Percentiles rank a stretch among this genome's conserved stretches.
phyloP scores from a whole-genome alignment of 176 grass and related monocot species.

The Carex cristatella region DNA sequence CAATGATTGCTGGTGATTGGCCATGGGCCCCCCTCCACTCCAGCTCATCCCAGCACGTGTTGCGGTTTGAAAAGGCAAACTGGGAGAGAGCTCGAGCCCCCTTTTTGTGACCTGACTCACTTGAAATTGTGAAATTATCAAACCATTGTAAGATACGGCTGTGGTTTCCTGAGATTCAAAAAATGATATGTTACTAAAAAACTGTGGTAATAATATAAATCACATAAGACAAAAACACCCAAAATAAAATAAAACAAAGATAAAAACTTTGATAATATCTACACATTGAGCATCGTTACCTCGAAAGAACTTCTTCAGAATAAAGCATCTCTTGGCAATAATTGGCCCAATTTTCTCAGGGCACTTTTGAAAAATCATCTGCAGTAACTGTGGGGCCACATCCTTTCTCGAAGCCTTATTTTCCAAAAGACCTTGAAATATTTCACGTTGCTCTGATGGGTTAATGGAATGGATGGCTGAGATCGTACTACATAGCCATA shows the following conservation, averaged over 20 bases:
- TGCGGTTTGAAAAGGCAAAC: slow-evolving; percentile 79
- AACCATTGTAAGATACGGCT: slow-evolving; percentile 73
- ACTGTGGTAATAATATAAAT: too few relatives aligned
- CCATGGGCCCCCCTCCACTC: slow-evolving; percentile 92
- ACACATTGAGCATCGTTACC: slow-evolving; percentile 26
- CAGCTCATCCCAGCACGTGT: slow-evolving; percentile 90
- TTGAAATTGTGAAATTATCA: slow-evolving; percentile 59
- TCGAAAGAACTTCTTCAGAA: slow-evolving; percentile 78
- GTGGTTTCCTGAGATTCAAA: slow-evolving; percentile 42
- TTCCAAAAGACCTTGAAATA: slow-evolving; percentile 58
- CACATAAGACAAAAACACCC: too few relatives aligned
- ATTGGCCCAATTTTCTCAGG: slow-evolving; percentile 45
- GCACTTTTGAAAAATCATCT: slow-evolving; percentile 74
- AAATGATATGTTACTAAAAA: background rate
- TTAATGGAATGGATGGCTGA: slow-evolving; percentile 55
- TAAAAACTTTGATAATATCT: background rate
- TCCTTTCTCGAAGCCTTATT: slow-evolving; percentile 47
- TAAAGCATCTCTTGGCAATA: slow-evolving; percentile 44
- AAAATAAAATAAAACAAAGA: slow-evolving; percentile 9
- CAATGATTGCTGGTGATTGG: slow-evolving; percentile 88
- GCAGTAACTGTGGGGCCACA: slow-evolving; percentile 47
- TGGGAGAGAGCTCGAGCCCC: slow-evolving; percentile 76
- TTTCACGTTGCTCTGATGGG: slow-evolving; percentile 27
- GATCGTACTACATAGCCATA: slow-evolving; percentile 67
- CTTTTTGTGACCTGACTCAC: slow-evolving; percentile 66